These are phyloP conservation scores for Pezicula neosporulosa DNA, from an alignment of 2,329 filamentous ascomycete species.

Conservation along the genomic window DNA sequence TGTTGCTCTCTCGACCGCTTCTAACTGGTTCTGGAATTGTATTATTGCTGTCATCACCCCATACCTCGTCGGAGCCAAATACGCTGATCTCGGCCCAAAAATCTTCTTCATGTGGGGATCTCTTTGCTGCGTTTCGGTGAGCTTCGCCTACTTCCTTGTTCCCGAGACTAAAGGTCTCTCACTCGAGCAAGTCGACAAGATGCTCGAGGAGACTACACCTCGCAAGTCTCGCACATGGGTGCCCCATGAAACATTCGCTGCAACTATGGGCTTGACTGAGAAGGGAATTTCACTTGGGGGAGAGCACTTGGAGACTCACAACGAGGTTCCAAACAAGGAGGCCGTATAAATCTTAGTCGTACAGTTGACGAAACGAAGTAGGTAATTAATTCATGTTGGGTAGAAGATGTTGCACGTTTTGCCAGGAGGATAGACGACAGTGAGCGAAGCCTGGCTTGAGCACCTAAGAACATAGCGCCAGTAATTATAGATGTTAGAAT, in stretches of 20 bases:
- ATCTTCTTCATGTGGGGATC: conserved; percentile 54
- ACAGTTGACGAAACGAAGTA: no score
- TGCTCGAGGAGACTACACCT: conserved; percentile 43
- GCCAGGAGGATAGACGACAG: no score
- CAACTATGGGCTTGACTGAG: conserved; percentile 4
- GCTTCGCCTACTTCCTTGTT: conserved; percentile 55
- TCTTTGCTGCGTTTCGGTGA: conserved; percentile 47
- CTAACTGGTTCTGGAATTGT: conserved; percentile 88
- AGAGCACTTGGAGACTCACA: neutral
- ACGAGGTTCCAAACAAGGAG: neutral
- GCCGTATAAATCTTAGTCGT: neutral
- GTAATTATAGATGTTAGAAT: no score
- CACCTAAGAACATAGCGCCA: no score
- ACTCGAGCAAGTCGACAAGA: conserved; percentile 67
- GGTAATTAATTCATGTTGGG: no score
- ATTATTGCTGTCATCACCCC: conserved; percentile 64
- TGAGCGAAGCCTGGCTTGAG: no score
- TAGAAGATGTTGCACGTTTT: no score
- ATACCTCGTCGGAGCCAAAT: conserved; percentile 57
- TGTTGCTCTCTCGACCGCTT: conserved; percentile 79
- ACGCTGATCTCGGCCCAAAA: conserved; percentile 6
- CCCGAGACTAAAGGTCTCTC: conserved; percentile 70
- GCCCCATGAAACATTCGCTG: conserved; percentile 7
- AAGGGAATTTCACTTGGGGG: conserved; percentile 1
- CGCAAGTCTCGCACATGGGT: conserved; percentile 16